These are phyloP conservation scores for Gossypium turneri DNA, from an alignment of 345 rosid genomes.

Conservation along the genomic window DNA sequence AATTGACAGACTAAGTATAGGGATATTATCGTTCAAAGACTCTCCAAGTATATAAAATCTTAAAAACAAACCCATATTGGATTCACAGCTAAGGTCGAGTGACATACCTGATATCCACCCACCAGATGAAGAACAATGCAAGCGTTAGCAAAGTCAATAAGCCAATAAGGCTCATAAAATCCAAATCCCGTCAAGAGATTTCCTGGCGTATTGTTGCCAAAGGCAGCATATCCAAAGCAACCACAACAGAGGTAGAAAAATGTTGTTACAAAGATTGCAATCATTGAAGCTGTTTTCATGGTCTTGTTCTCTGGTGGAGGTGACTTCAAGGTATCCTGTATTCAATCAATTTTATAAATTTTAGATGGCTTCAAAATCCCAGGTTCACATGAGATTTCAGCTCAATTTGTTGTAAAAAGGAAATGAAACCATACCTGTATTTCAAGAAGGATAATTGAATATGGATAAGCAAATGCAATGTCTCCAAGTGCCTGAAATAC, in stretches of 20 bases:
- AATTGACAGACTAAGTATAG: too few relatives aligned
- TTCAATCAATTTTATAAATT: neutral
- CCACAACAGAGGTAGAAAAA: slow-evolving; percentile 42
- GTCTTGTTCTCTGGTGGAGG: slow-evolving; percentile 46
- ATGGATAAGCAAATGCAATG: slow-evolving; percentile 64
- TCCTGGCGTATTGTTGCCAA: slow-evolving; percentile 35
- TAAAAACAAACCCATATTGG: too few relatives aligned
- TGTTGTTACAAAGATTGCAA: slow-evolving; percentile 30
- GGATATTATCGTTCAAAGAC: too few relatives aligned
- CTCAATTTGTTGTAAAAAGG: neutral
- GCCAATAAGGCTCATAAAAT: slow-evolving; percentile 45
- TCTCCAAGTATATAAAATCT: too few relatives aligned
- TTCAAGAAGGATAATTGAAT: slow-evolving; percentile 50
- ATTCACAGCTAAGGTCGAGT: neutral
- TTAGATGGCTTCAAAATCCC: neutral
- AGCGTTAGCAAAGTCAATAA: slow-evolving; percentile 44
- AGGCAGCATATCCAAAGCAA: slow-evolving; percentile 45
- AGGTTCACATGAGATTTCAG: neutral
- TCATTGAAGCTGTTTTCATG: slow-evolving; percentile 40
- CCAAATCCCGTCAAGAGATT: slow-evolving; percentile 42
- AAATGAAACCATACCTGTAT: slow-evolving; percentile 43
- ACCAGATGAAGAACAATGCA: slow-evolving; percentile 44
- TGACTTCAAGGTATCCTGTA: slow-evolving; percentile 40
- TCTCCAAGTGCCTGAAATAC: slow-evolving; percentile 56
- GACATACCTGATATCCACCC: slow-evolving; percentile 57